Evolutionary conservation across 2,329 filamentous ascomycete genomes (phyloP).

Genomic region (Stachybotrys chlorohalonatus): DNA sequence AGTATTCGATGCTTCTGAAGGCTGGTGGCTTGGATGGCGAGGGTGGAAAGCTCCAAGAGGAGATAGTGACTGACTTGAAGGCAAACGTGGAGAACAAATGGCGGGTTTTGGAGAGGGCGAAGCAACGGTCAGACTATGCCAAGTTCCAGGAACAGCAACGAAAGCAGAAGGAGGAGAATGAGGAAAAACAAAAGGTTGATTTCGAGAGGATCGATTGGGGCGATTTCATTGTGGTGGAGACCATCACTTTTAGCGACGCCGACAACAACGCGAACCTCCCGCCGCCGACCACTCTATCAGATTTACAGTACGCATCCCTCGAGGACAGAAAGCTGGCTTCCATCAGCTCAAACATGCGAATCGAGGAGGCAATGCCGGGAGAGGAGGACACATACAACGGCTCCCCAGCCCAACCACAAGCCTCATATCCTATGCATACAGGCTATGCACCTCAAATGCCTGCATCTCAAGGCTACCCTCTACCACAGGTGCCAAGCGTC

Average conservation of each 20-base stretch:
- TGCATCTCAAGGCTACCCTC: slow-evolving; percentile 17
- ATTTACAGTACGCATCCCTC: slow-evolving; percentile 86
- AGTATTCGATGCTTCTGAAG: slow-evolving; percentile 75
- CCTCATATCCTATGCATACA: slow-evolving; percentile 33
- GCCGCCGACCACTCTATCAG: slow-evolving; percentile 79
- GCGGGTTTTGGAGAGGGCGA: slow-evolving; percentile 69
- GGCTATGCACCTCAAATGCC: slow-evolving; percentile 28
- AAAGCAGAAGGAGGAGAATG: slow-evolving; percentile 79
- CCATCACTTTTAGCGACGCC: slow-evolving; percentile 80
- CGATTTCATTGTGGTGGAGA: slow-evolving; percentile 93
- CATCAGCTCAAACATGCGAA: slow-evolving; percentile 69
- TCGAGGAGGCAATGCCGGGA: slow-evolving; percentile 92
- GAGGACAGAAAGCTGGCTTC: slow-evolving; percentile 93
- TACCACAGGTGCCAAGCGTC: slow-evolving; percentile 25
- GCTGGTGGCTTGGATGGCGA: slow-evolving; percentile 58
- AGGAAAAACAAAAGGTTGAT: slow-evolving; percentile 66
- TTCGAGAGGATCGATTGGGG: slow-evolving; percentile 95
- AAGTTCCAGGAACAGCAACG: slow-evolving; percentile 80
- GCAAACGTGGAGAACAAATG: slow-evolving; percentile 72
- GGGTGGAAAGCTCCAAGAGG: slow-evolving; percentile 59
- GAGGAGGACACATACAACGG: slow-evolving; percentile 53
- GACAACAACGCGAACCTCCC: slow-evolving; percentile 83
- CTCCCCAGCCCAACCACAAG: slow-evolving; percentile 26
- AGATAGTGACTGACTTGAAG: slow-evolving; percentile 63
- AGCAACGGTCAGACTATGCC: slow-evolving; percentile 77